Conservation (phyloP, 2,329 filamentous ascomycete genomes). For the Boeremia exigua region DNA sequence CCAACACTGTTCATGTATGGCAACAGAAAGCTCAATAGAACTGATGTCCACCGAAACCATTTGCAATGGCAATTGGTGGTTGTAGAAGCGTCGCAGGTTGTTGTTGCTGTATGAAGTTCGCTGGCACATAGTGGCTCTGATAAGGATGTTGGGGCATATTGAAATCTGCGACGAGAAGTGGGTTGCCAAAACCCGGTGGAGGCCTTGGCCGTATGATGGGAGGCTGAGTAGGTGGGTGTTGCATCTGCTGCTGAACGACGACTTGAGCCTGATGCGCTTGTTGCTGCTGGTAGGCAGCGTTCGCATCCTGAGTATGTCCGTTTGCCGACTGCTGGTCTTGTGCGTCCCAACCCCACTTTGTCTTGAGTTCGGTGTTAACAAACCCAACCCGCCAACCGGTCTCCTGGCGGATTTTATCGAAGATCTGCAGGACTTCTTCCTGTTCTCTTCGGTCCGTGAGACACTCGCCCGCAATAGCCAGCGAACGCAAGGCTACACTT, state of each 20-base stretch:
- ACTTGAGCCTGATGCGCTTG: conserved; percentile 23
- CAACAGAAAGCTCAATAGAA: conserved; percentile 21
- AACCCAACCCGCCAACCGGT: conserved; percentile 80
- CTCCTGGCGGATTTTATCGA: conserved; percentile 75
- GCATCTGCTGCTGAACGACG: conserved; percentile 15
- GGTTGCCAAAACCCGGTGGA: conserved; percentile 67
- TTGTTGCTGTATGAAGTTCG: conserved; percentile 57
- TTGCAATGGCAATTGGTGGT: conserved; percentile 26
- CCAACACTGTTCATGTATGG: neutral
- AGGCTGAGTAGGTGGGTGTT: conserved; percentile 21
- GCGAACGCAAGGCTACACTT: conserved; percentile 77
- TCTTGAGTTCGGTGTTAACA: conserved; percentile 74
- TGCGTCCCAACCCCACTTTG: conserved; percentile 75
- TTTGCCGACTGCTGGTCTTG: conserved; percentile 46
- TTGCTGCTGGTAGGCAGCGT: conserved; percentile 34
- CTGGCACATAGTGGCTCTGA: conserved; percentile 78
- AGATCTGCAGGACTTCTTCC: conserved; percentile 77
- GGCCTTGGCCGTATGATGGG: conserved; percentile 35
- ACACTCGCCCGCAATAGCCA: conserved; percentile 78
- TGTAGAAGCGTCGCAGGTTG: conserved; percentile 29
- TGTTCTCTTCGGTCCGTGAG: conserved; percentile 74
- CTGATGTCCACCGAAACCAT: conserved; percentile 28
- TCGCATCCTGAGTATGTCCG: conserved; percentile 22
- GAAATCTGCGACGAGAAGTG: conserved; percentile 76
- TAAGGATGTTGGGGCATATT: conserved; percentile 80